Base-by-base conservation (phyloP, 116 monocot genomes). In the Papilionanthe hybrid region DNA sequence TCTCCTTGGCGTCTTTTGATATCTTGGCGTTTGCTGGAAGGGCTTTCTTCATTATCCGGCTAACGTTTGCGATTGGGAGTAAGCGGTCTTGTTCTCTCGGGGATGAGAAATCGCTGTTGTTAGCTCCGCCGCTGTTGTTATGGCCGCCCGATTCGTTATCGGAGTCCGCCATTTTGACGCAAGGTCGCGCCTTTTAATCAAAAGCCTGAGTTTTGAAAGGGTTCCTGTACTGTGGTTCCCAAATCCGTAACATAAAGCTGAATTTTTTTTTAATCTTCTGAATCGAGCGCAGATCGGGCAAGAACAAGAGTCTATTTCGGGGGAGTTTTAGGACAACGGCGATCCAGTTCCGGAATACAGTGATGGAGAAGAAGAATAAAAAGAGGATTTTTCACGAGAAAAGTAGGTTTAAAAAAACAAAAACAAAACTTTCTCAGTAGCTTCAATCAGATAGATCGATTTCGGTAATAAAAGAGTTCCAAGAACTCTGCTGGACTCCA, bases 1-100 rank as follows among this genome's bases (percentile, higher is more conserved):
- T 91, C 80, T 94, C 93, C 86, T 94, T 94, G 41, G 93, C 93
- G 68, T 90, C 92, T 79, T 92, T 92, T 20, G 92, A 92, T 55
- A 92, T 90, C 86, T 92, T 92, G 15, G 88, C 92, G 80, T 92
- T 92, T 17, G 92, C 85, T 8, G 92, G 92, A 19, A 92, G 86
- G 19, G 89, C 87, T 82, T 86, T 85, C 83, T 92, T 92, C 90
- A 90, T 90, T 75, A 90, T 85, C 45, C 90, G 76, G 75, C 88
- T 88, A 30, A 88, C 88, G 80, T 88, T 88, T 10, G 88, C 88
- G 32, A 88, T 88, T 15, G 88, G 88, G 10, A 88, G 85, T 37
- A 88, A 81, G 10, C 84, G 85, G 48, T 88, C 88, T 56, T 88
- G 88, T 85, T 88, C 91, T 47, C 93, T 71, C 30, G 87, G 85